Percentiles rank a stretch among this genome's conserved stretches.
Conservation (phyloP, 805 yeast species). For the Pichia gijzeniarum region DNA sequence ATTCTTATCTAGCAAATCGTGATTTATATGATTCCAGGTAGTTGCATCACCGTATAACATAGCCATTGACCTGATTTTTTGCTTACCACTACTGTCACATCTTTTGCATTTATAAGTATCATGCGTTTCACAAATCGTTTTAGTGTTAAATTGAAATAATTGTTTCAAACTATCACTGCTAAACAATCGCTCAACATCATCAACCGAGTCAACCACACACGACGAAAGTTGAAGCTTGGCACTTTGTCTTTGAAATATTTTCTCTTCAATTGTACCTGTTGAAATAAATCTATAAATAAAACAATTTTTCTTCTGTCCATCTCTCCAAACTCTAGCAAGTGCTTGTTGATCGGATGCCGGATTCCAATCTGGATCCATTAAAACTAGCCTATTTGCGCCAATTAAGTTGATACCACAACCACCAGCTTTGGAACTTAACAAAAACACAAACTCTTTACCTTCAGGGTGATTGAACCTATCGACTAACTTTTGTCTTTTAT, state of each 20-base stretch:
- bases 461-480: slow-evolving; percentile 86
- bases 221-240: slow-evolving; percentile 90
- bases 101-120: slow-evolving; percentile 85
- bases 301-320: slow-evolving; percentile 96
- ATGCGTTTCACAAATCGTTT: slow-evolving; percentile 83
- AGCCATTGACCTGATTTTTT: slow-evolving; percentile 60
- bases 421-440: slow-evolving; percentile 93
- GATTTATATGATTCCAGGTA: slow-evolving; percentile 89
- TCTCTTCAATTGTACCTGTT: slow-evolving; percentile 94
- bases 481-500: slow-evolving; percentile 87
- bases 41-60: slow-evolving; percentile 98
- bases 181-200: slow-evolving; percentile 88
- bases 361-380: slow-evolving; percentile 94
- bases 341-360: slow-evolving; percentile 99
- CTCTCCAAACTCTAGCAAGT: slow-evolving; percentile 96
- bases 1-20: slow-evolving; percentile 50
- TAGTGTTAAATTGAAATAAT: slow-evolving; percentile 62
- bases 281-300: slow-evolving; percentile 89
- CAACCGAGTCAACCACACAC: slow-evolving; percentile 94
- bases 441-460: slow-evolving; percentile 78
- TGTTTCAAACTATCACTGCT: slow-evolving; percentile 74
- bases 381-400: slow-evolving; percentile 86
- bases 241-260: slow-evolving; percentile 90
- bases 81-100: slow-evolving; percentile 54
- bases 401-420: slow-evolving; percentile 97